phyloP scores from a whole-genome alignment of 179 eudicot genomes.

The Spergularia azorica region DNA sequence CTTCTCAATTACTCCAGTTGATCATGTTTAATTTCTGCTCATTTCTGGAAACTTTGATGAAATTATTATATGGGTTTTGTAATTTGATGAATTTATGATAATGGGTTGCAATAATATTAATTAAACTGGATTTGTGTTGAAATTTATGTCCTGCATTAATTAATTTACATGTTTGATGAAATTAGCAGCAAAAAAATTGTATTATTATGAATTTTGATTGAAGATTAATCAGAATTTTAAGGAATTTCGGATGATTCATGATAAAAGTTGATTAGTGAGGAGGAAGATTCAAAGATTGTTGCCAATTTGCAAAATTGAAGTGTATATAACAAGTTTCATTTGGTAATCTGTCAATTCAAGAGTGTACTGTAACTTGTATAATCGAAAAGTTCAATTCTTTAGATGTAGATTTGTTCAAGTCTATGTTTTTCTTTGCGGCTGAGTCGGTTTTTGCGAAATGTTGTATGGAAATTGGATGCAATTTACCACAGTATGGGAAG shows the following conservation, averaged over 20 bases:
- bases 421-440: too few species aligned
- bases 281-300: too few species aligned
- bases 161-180: background rate
- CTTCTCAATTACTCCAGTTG: slow-evolving; percentile 7
- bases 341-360: too few species aligned
- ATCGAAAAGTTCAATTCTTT: too few species aligned
- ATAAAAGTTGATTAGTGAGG: too few species aligned
- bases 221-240: background rate
- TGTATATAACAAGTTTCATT: too few species aligned
- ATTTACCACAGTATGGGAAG: background rate
- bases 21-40: background rate
- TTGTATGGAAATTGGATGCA: background rate
- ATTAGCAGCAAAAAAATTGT: background rate
- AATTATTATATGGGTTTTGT: background rate
- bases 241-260: background rate
- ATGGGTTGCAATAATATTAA: too few species aligned
- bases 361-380: too few species aligned
- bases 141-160: background rate
- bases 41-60: background rate
- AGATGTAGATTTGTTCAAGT: too few species aligned
- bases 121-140: background rate
- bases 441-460: background rate
- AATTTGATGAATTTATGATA: background rate
- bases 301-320: too few species aligned
- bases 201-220: background rate